Evolutionary conservation across 345 rosid genomes (phyloP).

Genomic region (Pseudoturritis turrita): DNA sequence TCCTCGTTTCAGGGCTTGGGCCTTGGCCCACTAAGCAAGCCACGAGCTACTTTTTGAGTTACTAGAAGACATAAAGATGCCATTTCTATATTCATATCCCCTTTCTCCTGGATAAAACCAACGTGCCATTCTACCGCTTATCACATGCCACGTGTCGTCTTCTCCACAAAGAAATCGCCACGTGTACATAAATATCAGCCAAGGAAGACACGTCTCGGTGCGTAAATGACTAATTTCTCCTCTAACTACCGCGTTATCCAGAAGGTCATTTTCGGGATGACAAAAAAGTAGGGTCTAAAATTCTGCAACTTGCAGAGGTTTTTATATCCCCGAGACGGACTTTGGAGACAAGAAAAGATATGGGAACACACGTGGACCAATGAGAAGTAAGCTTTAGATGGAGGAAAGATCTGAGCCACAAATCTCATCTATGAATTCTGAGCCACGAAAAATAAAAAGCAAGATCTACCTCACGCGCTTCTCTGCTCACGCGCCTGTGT

Average conservation of each 20-base stretch:
- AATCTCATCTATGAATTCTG: constrained; percentile 29
- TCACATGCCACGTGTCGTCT: constrained; percentile 6
- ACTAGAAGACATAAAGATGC: not conserved
- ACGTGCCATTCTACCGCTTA: constrained; percentile 26
- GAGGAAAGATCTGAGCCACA: constrained; percentile 30
- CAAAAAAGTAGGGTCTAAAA: not conserved
- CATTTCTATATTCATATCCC: not conserved
- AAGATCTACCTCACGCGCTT: constrained; percentile 28
- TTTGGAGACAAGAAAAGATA: constrained; percentile 15
- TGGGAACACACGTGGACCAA: constrained; percentile 21
- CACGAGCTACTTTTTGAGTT: not conserved
- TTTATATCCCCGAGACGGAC: not conserved
- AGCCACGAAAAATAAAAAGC: constrained; percentile 26
- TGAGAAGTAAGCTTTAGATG: constrained; percentile 23
- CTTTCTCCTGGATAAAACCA: not conserved
- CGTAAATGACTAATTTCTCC: not conserved
- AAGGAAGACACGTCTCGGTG: constrained; percentile 17
- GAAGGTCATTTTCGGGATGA: constrained; percentile 22
- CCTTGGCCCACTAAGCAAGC: constrained; percentile 2
- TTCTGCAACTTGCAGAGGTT: constrained; percentile 19
- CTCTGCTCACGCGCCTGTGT: constrained; percentile 13
- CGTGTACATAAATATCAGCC: constrained; percentile 14
- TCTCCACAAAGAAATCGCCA: constrained; percentile 20
- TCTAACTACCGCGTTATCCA: not conserved
- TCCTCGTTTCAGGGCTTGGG: not conserved